phyloP scores from a whole-genome alignment of 306 rosid species.

The Coriaria nepalensis region DNA sequence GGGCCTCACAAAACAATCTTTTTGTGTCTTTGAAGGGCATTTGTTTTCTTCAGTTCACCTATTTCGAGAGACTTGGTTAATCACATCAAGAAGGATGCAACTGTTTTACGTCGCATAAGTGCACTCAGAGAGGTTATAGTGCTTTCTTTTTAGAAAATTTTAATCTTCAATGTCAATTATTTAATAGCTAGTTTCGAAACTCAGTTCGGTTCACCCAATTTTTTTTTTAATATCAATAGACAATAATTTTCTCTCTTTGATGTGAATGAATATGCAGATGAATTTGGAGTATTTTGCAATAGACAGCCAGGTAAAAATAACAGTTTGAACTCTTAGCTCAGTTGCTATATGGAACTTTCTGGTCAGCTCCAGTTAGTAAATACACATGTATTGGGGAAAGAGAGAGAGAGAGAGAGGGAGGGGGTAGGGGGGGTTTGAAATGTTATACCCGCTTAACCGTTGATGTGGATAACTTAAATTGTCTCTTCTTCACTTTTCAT shows the following conservation, averaged over 20 bases:
- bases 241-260: constrained; percentile 9
- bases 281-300: constrained; percentile 92
- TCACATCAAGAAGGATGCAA: constrained; percentile 64
- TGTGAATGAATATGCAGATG: constrained; percentile 60
- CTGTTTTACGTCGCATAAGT: constrained; percentile 61
- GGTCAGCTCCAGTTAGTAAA: constrained; percentile 2
- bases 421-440: not conserved
- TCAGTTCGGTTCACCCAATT: constrained; percentile 7
- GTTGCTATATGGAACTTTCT: constrained; percentile 6
- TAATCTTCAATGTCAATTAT: constrained; percentile 9
- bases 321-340: no score
- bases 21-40: constrained; percentile 58
- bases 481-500: no score
- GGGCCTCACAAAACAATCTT: constrained; percentile 14
- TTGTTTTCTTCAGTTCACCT: constrained; percentile 92
- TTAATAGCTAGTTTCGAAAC: no score
- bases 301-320: constrained; percentile 67
- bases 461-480: no score
- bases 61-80: constrained; percentile 53
- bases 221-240: constrained; percentile 6
- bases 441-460: no score
- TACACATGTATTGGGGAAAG: constrained; percentile 1
- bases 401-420: no score
- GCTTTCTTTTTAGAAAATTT: constrained; percentile 15
- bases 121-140: constrained; percentile 71